Percentiles rank a stretch among this genome's conserved stretches.
Conservation (phyloP, 2,329 filamentous ascomycete genomes). For the Rhynchosporium secalis region DNA sequence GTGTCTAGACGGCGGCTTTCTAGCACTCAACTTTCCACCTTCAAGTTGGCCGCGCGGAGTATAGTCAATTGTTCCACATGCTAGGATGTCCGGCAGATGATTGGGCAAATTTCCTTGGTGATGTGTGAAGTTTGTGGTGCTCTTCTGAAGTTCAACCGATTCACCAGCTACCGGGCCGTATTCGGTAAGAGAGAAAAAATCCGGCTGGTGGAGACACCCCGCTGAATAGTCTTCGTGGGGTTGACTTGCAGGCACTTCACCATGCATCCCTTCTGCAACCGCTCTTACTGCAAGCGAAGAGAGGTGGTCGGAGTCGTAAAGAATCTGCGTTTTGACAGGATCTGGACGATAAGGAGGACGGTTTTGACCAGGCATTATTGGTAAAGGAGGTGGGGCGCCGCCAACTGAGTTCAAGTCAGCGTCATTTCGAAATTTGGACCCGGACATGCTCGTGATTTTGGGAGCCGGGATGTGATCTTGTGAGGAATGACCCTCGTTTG, state of each 20-base stretch:
- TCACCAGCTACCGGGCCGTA: too few relatives aligned
- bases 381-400: neutral
- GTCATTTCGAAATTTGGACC: neutral
- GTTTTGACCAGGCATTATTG: neutral
- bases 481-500: neutral
- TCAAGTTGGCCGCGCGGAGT: neutral
- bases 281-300: slow-evolving; percentile 20
- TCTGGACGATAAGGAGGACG: neutral
- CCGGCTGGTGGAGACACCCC: neutral
- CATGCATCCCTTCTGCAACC: neutral
- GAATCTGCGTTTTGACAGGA: neutral
- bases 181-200: neutral
- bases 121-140: neutral
- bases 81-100: neutral
- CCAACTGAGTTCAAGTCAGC: neutral
- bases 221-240: neutral
- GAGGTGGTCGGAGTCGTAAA: slow-evolving; percentile 2
- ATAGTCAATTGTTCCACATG: neutral
- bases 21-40: too few relatives aligned
- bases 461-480: neutral
- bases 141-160: neutral
- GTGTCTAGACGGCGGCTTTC: neutral
- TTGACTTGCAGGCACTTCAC: neutral
- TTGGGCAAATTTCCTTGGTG: neutral
- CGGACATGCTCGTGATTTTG: neutral